Base-by-base conservation (phyloP, 148 eudicot species). In the Rhododendron vialii region DNA sequence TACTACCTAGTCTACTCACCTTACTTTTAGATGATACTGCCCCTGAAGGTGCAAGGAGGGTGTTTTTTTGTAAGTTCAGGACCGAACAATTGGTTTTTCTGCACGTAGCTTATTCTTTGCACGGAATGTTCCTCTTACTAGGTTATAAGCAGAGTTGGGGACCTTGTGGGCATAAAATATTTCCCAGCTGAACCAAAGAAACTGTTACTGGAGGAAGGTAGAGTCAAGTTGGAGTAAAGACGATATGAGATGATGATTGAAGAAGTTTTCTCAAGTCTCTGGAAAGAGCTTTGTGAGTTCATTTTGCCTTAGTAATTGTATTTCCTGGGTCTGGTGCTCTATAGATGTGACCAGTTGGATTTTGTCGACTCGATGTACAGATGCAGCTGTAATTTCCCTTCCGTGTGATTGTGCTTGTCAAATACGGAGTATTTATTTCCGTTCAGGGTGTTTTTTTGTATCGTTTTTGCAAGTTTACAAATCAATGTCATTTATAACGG, bases 171-270 rank as follows among this genome's bases (percentile, higher is more conserved):
- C 76, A 93, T 97, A 61, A 97, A 97, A 86, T 97, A 97, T 91
- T 97, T 97, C 86, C 99, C 99, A 22, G 98, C 98, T 51, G 98
- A 93, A 85, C 98, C 98, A 20, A 89, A 91, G 84, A 97, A 95
- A 84, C 92, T 82, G 82, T 90, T 93, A 53, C 92, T 85, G 86
- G 95, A 94, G 81, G 93, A 90, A 61, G 89, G 87, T 2, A 85
- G 84, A 69, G 80, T 91, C 85, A 97, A 95, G 88, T 89, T 93
- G 74, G 95, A 94, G 43, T 86, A 75, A 61, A 43, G 77, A 75
- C 7, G 13, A 8, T n/a, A 76, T 15, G 83, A 65, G 38, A 67
- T 38, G 51, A 14, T 51, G 7, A 5, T 53, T 78, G 67, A 38
- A 11, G 67, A 38, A 18, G 82, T 57, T 38, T 69, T 65, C 59